A percentile compares a stretch with the other conserved stretches of the same genome.
phyloP scores from a whole-genome alignment of 1,284 basidiomycete species.

The Malassezia globosa region DNA sequence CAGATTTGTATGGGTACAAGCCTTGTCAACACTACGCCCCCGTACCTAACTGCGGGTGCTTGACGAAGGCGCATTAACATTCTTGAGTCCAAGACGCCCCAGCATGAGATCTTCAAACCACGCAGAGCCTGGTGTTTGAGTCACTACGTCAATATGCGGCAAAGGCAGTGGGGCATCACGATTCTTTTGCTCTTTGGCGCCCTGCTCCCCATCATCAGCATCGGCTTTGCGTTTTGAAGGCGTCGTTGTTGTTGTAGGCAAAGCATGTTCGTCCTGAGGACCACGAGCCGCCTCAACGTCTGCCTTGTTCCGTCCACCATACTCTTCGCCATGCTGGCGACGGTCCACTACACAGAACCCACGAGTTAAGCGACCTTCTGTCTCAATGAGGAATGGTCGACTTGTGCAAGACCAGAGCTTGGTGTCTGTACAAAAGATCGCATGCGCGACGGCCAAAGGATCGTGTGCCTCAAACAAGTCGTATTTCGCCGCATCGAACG shows the following conservation, averaged over 20 bases:
- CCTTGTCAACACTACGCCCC: too few relatives aligned
- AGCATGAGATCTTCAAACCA: conserved; percentile 33
- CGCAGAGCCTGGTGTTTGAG: conserved; percentile 23
- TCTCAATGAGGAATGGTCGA: conserved; percentile 34
- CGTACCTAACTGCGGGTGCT: not conserved
- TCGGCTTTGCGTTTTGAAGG: not conserved
- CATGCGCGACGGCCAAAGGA: conserved; percentile 39
- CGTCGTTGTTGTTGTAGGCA: conserved; percentile 5
- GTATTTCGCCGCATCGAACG: conserved; percentile 30
- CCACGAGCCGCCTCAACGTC: conserved; percentile 22
- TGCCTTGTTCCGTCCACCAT: conserved; percentile 17
- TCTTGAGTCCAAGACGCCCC: conserved; percentile 23
- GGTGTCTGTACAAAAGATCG: conserved; percentile 20
- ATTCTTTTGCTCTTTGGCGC: too few relatives aligned
- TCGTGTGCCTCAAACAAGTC: conserved; percentile 41
- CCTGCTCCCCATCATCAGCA: too few relatives aligned
- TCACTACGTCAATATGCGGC: conserved; percentile 23
- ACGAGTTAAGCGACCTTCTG: conserved; percentile 30
- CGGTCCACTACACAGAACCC: conserved; percentile 38
- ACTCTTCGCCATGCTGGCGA: conserved; percentile 12
- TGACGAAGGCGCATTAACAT: too few relatives aligned
- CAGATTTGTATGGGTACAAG: too few relatives aligned
- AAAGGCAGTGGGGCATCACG: conserved; percentile 6
- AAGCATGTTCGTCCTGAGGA: conserved; percentile 15
- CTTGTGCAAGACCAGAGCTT: conserved; percentile 20